Base-by-base conservation (phyloP, 192 early-diverging fungal species). In the Allomyces macrogynus region DNA sequence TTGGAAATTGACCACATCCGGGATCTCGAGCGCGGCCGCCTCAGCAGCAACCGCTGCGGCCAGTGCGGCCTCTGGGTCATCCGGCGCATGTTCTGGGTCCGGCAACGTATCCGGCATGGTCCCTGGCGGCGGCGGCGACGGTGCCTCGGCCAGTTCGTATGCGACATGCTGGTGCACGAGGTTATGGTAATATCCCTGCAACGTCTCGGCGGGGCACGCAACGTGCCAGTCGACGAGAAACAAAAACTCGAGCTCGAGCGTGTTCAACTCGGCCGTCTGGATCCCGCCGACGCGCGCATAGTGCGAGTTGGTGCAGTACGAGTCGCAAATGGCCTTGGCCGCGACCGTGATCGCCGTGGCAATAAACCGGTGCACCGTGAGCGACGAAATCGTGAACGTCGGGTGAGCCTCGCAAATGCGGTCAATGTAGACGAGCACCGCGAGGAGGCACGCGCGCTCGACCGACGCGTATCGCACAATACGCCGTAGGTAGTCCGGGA, bases 261-360 rank as follows among this genome's bases (percentile, higher is more conserved):
- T 80, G 67, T 99, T 99, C 16, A 99, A 76, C 75, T 99, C 96
- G 64, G 90, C 86, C 61, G 89, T 85, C 7, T 86, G 84, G 32
- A 99, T 81, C 24, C 96, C 96, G 22, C 96, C 96, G 18, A 99
- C 91, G 70, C 89, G 89, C 0, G 93, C 94, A 74, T 92, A 99
- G 69, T 91, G 88, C 18, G 86, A 78, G 71, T 99, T 99, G 20
- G 94, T 97, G 68, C 90, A 89, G 67, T 96, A 97, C 24, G 86
- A 88, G 70, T 97, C 94, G 65, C 88, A 93, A 64, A 97, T 67
- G 0, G 87, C 85, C 71, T 97, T 97, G 61, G 87, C 83, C 0
- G 89, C 86, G 27, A 89, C 79, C 0, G 89, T 94, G 14, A 92
- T 75, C 8, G 90, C 89, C 3, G 93, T 77, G 14, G 95, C 95